These are phyloP conservation scores for Boletus tylopilopsis DNA, from an alignment of 768 basidiomycete genomes.

Conservation along the genomic window DNA sequence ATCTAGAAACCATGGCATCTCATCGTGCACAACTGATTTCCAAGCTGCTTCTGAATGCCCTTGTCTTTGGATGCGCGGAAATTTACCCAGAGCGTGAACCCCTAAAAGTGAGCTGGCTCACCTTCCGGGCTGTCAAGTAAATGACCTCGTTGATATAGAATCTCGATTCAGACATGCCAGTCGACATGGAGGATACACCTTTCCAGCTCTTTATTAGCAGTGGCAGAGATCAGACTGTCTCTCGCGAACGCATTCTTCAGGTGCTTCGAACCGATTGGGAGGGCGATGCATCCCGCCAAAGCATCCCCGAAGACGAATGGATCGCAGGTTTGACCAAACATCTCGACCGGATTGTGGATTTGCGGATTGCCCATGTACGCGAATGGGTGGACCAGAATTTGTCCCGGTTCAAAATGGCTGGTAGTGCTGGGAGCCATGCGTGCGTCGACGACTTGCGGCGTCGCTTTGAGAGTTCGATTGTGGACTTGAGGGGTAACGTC, in stretches of 20 bases:
- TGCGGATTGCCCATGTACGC: conserved; percentile 44
- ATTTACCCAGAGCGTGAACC: conserved; percentile 43
- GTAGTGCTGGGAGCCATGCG: conserved; percentile 28
- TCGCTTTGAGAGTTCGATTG: conserved; percentile 37
- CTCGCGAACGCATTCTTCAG: conserved; percentile 14
- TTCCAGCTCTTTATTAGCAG: conserved; percentile 34
- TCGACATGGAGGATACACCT: conserved; percentile 37
- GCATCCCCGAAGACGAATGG: conserved; percentile 34
- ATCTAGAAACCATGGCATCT: conserved; percentile 44
- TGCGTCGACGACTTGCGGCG: conserved; percentile 44
- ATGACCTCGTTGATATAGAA: conserved; percentile 35
- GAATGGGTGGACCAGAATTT: conserved; percentile 52
- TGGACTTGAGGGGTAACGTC: conserved; percentile 44
- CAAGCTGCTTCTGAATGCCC: conserved; percentile 42
- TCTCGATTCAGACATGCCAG: conserved; percentile 44
- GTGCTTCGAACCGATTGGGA: conserved; percentile 20
- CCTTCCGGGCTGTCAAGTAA: fast-evolving
- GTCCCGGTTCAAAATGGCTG: conserved; percentile 38
- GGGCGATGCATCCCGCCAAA: conserved; percentile 16
- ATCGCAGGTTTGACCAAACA: conserved; percentile 33
- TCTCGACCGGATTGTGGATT: conserved; percentile 37
- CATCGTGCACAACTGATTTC: conserved; percentile 45
- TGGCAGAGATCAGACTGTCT: conserved; percentile 10
- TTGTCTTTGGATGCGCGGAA: conserved; percentile 46
- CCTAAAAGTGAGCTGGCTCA: conserved; percentile 40